Conservation (phyloP, 768 basidiomycete species). For the Arthromyces matolae region DNA sequence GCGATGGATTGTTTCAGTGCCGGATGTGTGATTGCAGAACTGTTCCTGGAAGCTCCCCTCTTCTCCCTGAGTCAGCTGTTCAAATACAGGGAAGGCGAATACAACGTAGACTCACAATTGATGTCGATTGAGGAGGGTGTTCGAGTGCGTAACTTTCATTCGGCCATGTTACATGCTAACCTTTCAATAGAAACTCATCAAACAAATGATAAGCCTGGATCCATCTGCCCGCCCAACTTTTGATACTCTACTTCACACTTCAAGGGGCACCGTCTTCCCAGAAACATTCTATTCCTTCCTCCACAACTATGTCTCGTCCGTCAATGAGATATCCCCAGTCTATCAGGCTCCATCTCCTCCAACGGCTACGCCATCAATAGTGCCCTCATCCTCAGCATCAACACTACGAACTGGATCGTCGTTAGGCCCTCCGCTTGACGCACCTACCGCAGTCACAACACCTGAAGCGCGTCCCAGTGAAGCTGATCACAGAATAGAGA, state of each 20-base stretch:
- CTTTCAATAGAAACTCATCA: slow-evolving; percentile 68
- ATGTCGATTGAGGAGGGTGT: slow-evolving; percentile 72
- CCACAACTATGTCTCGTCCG: slow-evolving; percentile 80
- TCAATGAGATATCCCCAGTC: slow-evolving; percentile 63
- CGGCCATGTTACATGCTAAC: slow-evolving; percentile 19
- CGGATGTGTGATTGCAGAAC: slow-evolving; percentile 92
- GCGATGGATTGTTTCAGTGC: slow-evolving; percentile 96
- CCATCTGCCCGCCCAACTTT: slow-evolving; percentile 77
- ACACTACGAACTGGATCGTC: slow-evolving; percentile 31
- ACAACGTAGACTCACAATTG: slow-evolving; percentile 69
- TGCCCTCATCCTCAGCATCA: slow-evolving; percentile 31
- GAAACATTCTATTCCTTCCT: slow-evolving; percentile 95
- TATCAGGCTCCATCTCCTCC: slow-evolving; percentile 37
- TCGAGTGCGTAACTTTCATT: slow-evolving; percentile 49
- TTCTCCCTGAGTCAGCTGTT: slow-evolving; percentile 94
- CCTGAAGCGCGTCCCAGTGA: slow-evolving; percentile 61
- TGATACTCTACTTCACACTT: slow-evolving; percentile 69
- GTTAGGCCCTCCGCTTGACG: slow-evolving; percentile 17
- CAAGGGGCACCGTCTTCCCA: slow-evolving; percentile 79
- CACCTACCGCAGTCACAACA: slow-evolving; percentile 24
- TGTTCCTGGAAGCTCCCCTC: slow-evolving; percentile 90
- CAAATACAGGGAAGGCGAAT: slow-evolving; percentile 87
- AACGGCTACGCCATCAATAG: slow-evolving; percentile 26
- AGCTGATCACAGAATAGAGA: slow-evolving; percentile 81
- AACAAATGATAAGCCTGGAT: slow-evolving; percentile 85